Evolutionary conservation across 1,284 basidiomycete genomes (phyloP), one percentile per base, ranked within the genome.

Genomic region (Malassezia furfur): DNA sequence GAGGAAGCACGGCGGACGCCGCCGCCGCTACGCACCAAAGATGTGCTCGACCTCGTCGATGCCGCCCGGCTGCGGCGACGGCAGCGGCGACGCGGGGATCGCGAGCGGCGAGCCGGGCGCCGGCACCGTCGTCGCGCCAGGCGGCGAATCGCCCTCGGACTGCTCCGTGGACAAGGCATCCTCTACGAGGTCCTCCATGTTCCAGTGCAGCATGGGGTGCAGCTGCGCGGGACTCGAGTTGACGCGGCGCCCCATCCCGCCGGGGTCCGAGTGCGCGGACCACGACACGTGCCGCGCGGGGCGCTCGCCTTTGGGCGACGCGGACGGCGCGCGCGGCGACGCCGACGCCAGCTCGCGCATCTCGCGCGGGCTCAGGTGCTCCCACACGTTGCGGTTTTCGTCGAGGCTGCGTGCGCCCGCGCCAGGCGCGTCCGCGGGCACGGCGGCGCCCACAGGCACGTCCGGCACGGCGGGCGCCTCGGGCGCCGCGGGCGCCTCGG

Each of bases 1-100:
- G 41, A 44, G 41, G 41, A 44, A 22, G 14, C 37, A 2, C 15
- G 8, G 17, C 17, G 36, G 8, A 3, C 8, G 14, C 3, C 19
- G 39, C 4, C 28, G 2, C 49, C 2, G 6, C 15, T 52, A 60
- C 25, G 53, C 54, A 8, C 66, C 66, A 49, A 68, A 68, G 30
- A 68, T 65, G 48, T 68, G 65, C 48, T 68, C 66, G 10, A 68
- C 65, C 54, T 68, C 63, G 41, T 72, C 70, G 17, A 71, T 70
- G 19, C 70, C 67, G 1, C 65, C 64, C 19, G 63, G 66, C 49
- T 66, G 64, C 40, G 63, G 70, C 25, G 57, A 58, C 37, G 68
- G 59, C 43, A 59, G 51, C 25, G 57, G 63, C 35, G 51, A 36
- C 7, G 53, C 59, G n/a, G 39, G 58, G 10, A 58, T 52, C 12